Base-by-base conservation (phyloP, 208 protist species). In the Naegleria lovaniensis region DNA sequence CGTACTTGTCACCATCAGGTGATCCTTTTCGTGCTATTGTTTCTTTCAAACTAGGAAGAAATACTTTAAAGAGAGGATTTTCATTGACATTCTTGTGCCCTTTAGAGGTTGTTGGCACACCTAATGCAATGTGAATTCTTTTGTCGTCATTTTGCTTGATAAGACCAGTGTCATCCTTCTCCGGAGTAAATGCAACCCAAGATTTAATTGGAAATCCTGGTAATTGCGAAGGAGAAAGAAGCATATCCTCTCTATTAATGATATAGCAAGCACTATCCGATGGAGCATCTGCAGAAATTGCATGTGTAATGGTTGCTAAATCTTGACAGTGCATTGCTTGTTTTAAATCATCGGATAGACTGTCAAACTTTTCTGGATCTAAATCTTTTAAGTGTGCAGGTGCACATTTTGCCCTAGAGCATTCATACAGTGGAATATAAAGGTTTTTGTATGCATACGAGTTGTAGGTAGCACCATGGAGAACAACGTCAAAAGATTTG, bases 31-130 rank as follows among this genome's bases (percentile, higher is more conserved):
- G n/a, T 67, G 0, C 25, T 2, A 89, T 55, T 38, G 85, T 67
- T 19, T 38, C 9, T n/a, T 48, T 33, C 9, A 89, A 67, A n/a
- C 48, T 19, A 40, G 85, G 85, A 75, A 89, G 19, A 11, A 89
- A 67, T 11, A 89, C 41, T n/a, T 67, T 89, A 29, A 67, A 67
- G 4, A 67, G 29, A n/a, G 48, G 48, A 38, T 48, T 55, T 33
- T 52, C 41, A 25, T 59, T 7, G 6, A 89, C 6, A 41, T 41
- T 22, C 19, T 38, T 40, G 4, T 67, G 39, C 16, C 48, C 48
- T 29, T 89, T 89, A 19, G 85, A 67, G 0, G 85, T 89, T 38
- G n/a, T 67, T 67, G 85, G 85, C 0, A 89, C 13, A 43, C 85
- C 85, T 0, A 89, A 40, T 11, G 85, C 85, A 89, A 89, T 15